Base-by-base conservation (phyloP, 2,329 filamentous ascomycete species). In the Xylariaceae sp. region DNA sequence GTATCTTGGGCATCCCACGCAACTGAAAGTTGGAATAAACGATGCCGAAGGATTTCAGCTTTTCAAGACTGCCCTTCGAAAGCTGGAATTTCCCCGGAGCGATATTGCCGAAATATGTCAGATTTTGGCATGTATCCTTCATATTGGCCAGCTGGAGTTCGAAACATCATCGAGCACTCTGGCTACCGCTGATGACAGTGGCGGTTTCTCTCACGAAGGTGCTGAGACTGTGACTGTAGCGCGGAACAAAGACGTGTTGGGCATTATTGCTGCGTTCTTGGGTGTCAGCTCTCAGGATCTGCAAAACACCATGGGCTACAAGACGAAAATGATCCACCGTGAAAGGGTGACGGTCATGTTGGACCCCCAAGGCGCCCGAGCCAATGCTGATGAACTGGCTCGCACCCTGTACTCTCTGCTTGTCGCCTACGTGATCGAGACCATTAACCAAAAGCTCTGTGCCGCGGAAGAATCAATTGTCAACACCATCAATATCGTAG, bases 341-440 rank as follows among this genome's bases (percentile, higher is more conserved):
- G 94, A 99, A 75, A 86, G 94, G 47, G 94, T 99, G n/a, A 99
- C 94, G 0, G 89, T 99, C 57, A 95, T 99, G 91, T 80, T 99
- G 32, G 94, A 99, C 64, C 89, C 92, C 6, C 85, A 83, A 49
- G 94, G 94, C 36, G 94, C 94, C 41, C 86, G 90, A 44, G 86
- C 83, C 36, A 96, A 96, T 60, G 94, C 94, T 14, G 91, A 97
- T 64, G 94, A 97, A 69, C 81, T 99, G 43, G 91, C 94, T 5
- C 82, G 92, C 45, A 96, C 92, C 0, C 75, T 99, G 0, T 99
- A 99, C 72, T 92, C 91, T 5, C 82, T 99, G 9, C 77, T 99
- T 6, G 92, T 97, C 12, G 90, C 92, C 14, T 96, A 91, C 68
- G 85, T 99, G 36, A 89, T 97, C 60, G 94, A 99, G 72, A 86